phyloP scores from a whole-genome alignment of 441 rosid genomes.

The Raphanus hybrid region DNA sequence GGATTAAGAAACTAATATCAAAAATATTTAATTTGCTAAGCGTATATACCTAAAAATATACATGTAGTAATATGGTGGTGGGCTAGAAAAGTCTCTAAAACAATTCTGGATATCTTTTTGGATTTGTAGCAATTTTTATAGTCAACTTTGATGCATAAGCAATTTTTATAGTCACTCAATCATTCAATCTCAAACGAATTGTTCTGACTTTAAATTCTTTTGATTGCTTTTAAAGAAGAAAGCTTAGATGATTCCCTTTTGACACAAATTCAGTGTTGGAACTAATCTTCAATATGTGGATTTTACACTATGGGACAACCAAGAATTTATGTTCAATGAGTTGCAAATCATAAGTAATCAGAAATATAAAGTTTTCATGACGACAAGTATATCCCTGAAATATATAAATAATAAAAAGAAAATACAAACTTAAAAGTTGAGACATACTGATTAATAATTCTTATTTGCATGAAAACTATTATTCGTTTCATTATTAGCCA shows the following conservation, averaged over 20 bases:
- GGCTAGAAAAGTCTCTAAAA: no score
- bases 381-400: background rate
- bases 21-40: background rate
- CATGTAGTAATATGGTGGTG: no score
- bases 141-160: no score
- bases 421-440: background rate
- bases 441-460: no score
- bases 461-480: no score
- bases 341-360: background rate
- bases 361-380: background rate
- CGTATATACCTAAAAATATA: background rate
- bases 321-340: background rate
- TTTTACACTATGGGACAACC: background rate
- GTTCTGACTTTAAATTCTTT: background rate
- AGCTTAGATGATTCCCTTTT: background rate
- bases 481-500: no score
- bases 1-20: background rate
- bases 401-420: background rate
- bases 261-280: background rate
- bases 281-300: background rate
- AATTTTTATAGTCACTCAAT: no score
- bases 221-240: background rate
- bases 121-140: no score
- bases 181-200: no score
- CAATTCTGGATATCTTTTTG: no score